phyloP scores from a whole-genome alignment of 1,284 basidiomycete genomes.

The Ustilago hordei region DNA sequence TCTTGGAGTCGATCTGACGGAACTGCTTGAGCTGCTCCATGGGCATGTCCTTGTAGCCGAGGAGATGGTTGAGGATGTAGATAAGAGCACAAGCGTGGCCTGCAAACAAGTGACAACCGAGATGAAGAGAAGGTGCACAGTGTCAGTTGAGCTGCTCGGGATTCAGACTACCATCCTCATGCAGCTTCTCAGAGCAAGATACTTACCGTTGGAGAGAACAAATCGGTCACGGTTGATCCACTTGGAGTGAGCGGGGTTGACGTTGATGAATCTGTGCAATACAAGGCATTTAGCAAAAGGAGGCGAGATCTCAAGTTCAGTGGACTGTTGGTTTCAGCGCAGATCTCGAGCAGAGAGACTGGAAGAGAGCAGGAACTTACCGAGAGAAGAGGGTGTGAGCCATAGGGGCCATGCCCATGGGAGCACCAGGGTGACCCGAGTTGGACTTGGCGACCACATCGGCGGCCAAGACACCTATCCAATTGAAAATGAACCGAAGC shows the following conservation, averaged over 20 bases:
- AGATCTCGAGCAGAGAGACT: neutral
- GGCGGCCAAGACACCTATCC: slow-evolving; percentile 56
- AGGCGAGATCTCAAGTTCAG: slow-evolving; percentile 9
- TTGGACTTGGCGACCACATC: slow-evolving; percentile 74
- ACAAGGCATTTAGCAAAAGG: neutral
- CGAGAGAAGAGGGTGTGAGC: slow-evolving; percentile 87
- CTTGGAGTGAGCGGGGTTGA: slow-evolving; percentile 86
- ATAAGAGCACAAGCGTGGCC: slow-evolving; percentile 74
- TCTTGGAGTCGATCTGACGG: slow-evolving; percentile 79
- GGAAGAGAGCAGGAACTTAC: slow-evolving; percentile 69
- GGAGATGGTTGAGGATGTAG: slow-evolving; percentile 83
- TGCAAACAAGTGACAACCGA: neutral
- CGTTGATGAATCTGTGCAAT: slow-evolving; percentile 79
- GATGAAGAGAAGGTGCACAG: neutral
- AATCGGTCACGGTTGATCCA: slow-evolving; percentile 76
- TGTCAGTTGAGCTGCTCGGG: neutral
- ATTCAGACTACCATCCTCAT: neutral
- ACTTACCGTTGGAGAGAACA: slow-evolving; percentile 75
- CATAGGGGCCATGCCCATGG: slow-evolving; percentile 82
- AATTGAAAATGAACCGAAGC: neutral
- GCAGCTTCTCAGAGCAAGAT: neutral
- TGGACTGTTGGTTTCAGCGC: neutral
- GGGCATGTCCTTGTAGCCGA: slow-evolving; percentile 81
- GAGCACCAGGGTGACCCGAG: slow-evolving; percentile 75
- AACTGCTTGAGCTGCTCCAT: slow-evolving; percentile 82